Conservation (phyloP, 768 basidiomycete species). For the Coprinellus aureogranulatus region DNA sequence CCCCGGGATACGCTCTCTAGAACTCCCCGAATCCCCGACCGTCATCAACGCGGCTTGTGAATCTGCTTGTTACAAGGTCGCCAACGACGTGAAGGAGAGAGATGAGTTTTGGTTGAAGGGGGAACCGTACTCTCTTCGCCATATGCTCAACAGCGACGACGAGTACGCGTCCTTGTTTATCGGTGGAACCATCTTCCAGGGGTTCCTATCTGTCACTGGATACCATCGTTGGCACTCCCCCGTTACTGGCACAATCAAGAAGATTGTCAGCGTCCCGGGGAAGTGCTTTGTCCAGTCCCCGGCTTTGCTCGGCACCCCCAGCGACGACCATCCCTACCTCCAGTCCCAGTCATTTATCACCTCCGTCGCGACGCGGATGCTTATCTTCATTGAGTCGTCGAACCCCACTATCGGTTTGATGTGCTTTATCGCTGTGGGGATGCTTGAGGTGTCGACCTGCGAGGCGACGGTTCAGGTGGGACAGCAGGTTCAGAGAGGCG, state of each 20-base stretch:
- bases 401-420: conserved; percentile 52
- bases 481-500: conserved; percentile 47
- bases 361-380: conserved; percentile 43
- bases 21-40: conserved; percentile 18
- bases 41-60: conserved; percentile 55
- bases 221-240: conserved; percentile 70
- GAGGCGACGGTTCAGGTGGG: conserved; percentile 46
- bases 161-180: conserved; percentile 38
- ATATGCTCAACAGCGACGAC: conserved; percentile 49
- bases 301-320: conserved; percentile 13
- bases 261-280: conserved; percentile 46
- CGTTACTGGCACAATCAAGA: conserved; percentile 42
- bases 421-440: conserved; percentile 58
- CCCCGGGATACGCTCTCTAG: conserved; percentile 39
- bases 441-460: conserved; percentile 64
- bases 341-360: conserved; percentile 42
- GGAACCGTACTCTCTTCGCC: conserved; percentile 55
- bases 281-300: conserved; percentile 46
- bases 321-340: conserved; percentile 16
- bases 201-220: conserved; percentile 50
- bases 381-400: conserved; percentile 57
- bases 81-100: conserved; percentile 32
- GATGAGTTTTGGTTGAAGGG: conserved; percentile 64
- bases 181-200: conserved; percentile 55
- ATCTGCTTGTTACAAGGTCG: conserved; percentile 44